Base-by-base conservation (phyloP, 345 rosid genomes). In the Triadica sebifera region DNA sequence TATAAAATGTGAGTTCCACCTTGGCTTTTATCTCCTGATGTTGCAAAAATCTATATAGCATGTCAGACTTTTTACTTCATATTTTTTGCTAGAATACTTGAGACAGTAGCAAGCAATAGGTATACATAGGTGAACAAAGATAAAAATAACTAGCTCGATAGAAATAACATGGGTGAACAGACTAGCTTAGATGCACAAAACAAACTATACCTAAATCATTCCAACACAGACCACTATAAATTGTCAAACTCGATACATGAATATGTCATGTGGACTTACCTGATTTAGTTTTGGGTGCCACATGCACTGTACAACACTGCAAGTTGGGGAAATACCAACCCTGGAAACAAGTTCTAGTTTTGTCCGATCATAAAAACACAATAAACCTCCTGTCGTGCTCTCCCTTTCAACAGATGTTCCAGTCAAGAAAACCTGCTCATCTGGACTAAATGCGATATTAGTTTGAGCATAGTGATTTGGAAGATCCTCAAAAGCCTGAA, bases 241-340 rank as follows among this genome's bases (percentile, higher is more conserved):
- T 34, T 52, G 12, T 16, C 47, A 37, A 25, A 39, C 12, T 16
- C 47, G 66, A 63, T 17, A 49, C 70, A 25, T 6, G 58, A 65
- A 62, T n/a, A 59, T 12, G 73, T 39, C 38, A 62, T 17, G 41
- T 69, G 25, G 47, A 63, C 60, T 69, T 88, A 93, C 98, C 97
- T 95, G 99, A 86, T 95, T 93, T 80, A 93, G 80, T 85, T 86
- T 93, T 46, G 97, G 91, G 80, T 95, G 98, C 98, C 99, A 95
- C 57, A 84, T 84, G 74, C 99, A 93, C 71, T 88, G 97, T 74
- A 93, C 97, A 51, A 95, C 99, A 74, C 97, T 95, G 78, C 82
- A 79, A 78, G 92, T 89, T 12, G 91, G 90, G 61, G 99, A 91
- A 71, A 95, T 86, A 34, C 98, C 99, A 68, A 93, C 88, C 81